These are phyloP conservation scores for Leccinum barrowsii DNA, from an alignment of 768 basidiomycete species.

Conservation along the genomic window DNA sequence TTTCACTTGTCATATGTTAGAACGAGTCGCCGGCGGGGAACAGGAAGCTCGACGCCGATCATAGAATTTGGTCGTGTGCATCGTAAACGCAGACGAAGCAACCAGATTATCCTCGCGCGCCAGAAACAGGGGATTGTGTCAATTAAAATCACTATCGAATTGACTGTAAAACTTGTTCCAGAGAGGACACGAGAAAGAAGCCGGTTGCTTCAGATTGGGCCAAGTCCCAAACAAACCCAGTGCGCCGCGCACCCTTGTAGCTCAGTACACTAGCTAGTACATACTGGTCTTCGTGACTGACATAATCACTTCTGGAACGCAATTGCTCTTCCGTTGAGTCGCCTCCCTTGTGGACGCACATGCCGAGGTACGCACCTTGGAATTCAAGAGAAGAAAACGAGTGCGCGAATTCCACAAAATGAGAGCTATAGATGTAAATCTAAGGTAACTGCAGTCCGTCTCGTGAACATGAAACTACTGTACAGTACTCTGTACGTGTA, in stretches of 20 bases:
- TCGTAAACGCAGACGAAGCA: background rate
- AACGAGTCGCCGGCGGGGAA: background rate
- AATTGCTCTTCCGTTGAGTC: background rate
- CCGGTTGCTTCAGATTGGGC: background rate
- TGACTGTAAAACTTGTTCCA: background rate
- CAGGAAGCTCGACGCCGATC: background rate
- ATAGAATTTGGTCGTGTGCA: background rate
- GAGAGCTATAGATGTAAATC: conserved; percentile 24
- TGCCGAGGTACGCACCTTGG: background rate
- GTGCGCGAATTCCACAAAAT: conserved; percentile 11
- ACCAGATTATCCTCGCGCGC: background rate
- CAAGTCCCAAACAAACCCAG: background rate
- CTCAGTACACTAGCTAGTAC: background rate
- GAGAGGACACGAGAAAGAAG: background rate
- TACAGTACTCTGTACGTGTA: conserved; percentile 15
- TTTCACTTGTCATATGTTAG: background rate
- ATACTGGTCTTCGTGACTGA: too few species aligned
- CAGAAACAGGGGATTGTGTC: background rate
- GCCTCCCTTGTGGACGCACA: background rate
- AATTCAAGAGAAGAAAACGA: background rate
- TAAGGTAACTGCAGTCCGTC: conserved; percentile 29
- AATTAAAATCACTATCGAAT: too few species aligned
- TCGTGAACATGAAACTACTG: background rate
- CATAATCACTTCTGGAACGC: too few species aligned
- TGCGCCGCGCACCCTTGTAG: background rate